These are phyloP conservation scores for Colletotrichum sp. DNA, from an alignment of 2,329 filamentous ascomycete species.

Conservation along the genomic window DNA sequence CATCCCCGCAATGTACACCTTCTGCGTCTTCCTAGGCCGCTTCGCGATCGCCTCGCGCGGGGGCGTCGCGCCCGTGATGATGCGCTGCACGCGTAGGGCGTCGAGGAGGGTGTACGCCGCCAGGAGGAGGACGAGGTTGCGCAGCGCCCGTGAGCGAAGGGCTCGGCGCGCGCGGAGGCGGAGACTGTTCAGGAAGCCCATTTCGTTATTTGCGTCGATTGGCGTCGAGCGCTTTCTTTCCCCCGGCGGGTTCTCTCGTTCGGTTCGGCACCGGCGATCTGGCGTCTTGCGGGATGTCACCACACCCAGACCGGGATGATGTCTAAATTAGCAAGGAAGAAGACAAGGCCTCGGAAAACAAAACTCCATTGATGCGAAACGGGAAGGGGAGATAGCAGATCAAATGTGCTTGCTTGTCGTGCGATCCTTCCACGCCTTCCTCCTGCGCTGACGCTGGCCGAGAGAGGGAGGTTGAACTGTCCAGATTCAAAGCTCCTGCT, in stretches of 20 bases:
- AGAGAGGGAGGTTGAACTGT: not conserved
- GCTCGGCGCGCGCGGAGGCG: conserved; percentile 35
- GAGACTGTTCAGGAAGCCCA: conserved; percentile 4
- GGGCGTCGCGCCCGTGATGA: not conserved
- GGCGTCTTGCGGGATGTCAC: not conserved
- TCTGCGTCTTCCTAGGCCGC: conserved; percentile 33
- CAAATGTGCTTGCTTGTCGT: not conserved
- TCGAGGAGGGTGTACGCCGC: conserved; percentile 43
- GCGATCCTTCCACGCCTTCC: not conserved
- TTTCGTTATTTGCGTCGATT: not conserved
- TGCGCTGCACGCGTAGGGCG: conserved; percentile 36
- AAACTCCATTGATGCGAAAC: not conserved
- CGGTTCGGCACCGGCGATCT: not conserved
- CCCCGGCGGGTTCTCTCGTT: not conserved
- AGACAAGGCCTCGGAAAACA: not conserved
- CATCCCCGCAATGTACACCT: conserved; percentile 72
- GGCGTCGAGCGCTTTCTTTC: not conserved
- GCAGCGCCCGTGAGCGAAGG: conserved; percentile 38
- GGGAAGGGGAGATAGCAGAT: not conserved
- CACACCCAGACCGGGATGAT: not conserved
- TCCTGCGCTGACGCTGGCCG: not conserved
- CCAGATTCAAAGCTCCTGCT: not conserved
- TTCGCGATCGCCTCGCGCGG: conserved; percentile 18
- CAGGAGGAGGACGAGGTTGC: conserved; percentile 38
- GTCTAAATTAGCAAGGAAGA: not conserved